Conservation (phyloP, 257 asterid species). For the Lavandula angustifolia region DNA sequence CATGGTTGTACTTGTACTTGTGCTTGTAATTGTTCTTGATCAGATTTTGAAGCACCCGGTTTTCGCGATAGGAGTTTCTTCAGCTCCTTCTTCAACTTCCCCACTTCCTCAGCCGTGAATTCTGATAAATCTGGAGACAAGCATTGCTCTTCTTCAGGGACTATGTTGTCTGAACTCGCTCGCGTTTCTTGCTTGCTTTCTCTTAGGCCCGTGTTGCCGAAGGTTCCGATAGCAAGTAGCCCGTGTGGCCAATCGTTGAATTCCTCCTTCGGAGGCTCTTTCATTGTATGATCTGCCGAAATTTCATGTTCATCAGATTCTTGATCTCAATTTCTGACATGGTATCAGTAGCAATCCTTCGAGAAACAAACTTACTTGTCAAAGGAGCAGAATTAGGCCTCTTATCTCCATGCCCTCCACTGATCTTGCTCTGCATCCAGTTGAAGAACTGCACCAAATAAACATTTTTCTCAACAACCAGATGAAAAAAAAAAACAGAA, state of each 20-base stretch:
- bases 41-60: conserved; percentile 37
- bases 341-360: background rate
- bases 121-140: conserved; percentile 73
- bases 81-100: conserved; percentile 62
- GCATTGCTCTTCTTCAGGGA: conserved; percentile 43
- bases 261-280: conserved; percentile 56
- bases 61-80: conserved; percentile 60
- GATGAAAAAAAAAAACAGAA: too few relatives aligned
- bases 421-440: conserved; percentile 64
- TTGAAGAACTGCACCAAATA: conserved; percentile 52
- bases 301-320: background rate
- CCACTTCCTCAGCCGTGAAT: conserved; percentile 81
- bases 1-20: conserved; percentile 29
- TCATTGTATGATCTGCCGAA: conserved; percentile 48
- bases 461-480: background rate
- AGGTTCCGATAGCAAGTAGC: conserved; percentile 74
- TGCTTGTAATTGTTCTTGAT: conserved; percentile 24
- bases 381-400: conserved; percentile 29
- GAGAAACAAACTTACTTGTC: conserved; percentile 38
- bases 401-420: conserved; percentile 39
- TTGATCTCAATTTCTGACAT: conserved; percentile 2
- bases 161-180: conserved; percentile 32
- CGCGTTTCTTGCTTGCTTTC: conserved; percentile 39
- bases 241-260: conserved; percentile 78
- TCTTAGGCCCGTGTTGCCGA: conserved; percentile 56